Conservation (phyloP, 805 yeast species). For the Priceomyces carsonii region DNA sequence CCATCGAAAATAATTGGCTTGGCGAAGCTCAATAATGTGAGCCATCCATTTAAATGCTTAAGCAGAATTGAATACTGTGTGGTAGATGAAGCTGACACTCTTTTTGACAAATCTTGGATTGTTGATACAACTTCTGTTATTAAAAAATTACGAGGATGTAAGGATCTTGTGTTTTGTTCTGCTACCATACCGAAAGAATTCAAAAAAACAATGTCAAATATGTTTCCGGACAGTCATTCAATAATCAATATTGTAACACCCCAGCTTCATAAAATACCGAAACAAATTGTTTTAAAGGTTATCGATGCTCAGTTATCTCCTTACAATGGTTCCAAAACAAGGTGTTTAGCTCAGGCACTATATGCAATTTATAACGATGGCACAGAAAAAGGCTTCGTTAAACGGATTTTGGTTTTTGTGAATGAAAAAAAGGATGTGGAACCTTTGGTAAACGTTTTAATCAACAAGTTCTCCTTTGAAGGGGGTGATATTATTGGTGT, state of each 20-base stretch:
- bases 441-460: slow-evolving; percentile 56
- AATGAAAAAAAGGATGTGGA: slow-evolving; percentile 68
- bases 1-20: slow-evolving; percentile 69
- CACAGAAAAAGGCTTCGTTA: slow-evolving; percentile 72
- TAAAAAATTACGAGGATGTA: slow-evolving; percentile 50
- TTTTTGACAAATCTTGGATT: slow-evolving; percentile 79
- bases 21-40: slow-evolving; percentile 27
- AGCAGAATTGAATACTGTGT: slow-evolving; percentile 59
- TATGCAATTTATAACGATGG: slow-evolving; percentile 85
- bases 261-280: slow-evolving; percentile 80
- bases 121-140: slow-evolving; percentile 62
- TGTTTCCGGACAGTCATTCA: slow-evolving; percentile 62
- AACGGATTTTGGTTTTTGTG: slow-evolving; percentile 82
- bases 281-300: slow-evolving; percentile 66
- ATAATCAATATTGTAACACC: slow-evolving; percentile 70
- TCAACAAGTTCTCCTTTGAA: slow-evolving; percentile 34
- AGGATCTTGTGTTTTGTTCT: slow-evolving; percentile 73
- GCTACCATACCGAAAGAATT: slow-evolving; percentile 89
- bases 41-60: slow-evolving; percentile 37
- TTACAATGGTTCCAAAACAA: slow-evolving; percentile 77
- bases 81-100: slow-evolving; percentile 92
- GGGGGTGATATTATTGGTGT: slow-evolving; percentile 57
- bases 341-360: slow-evolving; percentile 85
- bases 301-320: slow-evolving; percentile 80
- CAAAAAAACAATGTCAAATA: slow-evolving; percentile 54